Evolutionary conservation across 495 filamentous ascomycete species (phyloP).

Genomic region (Aspergillus sparsus): DNA sequence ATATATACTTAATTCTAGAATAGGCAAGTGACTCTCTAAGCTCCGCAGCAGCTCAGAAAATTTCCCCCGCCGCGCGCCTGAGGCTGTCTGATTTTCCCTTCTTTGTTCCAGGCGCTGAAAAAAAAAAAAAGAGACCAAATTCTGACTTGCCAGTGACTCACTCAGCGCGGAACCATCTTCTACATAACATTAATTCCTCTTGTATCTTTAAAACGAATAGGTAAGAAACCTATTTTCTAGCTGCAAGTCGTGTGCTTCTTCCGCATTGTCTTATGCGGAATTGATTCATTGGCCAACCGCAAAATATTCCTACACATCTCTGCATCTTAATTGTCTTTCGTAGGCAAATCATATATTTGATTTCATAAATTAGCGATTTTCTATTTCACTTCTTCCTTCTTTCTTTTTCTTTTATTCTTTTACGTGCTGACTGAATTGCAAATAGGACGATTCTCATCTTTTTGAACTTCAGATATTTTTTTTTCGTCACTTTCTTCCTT

Average conservation of each 20-base stretch:
- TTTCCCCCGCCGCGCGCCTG: conserved; percentile 37
- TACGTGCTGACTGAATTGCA: conserved; percentile 14
- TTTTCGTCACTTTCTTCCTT: neutral
- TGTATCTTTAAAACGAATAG: neutral
- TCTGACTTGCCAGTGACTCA: conserved; percentile 2
- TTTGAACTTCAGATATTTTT: neutral
- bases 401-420: too few relatives aligned
- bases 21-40: conserved; percentile 20
- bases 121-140: conserved; percentile 6
- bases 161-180: neutral
- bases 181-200: neutral
- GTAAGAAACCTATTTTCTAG: conserved; percentile 2
- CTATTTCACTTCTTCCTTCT: too few relatives aligned
- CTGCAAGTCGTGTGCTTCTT: neutral
- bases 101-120: conserved; percentile 4
- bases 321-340: neutral
- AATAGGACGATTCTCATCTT: neutral
- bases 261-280: neutral
- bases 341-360: neutral
- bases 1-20: neutral
- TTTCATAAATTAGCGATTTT: neutral
- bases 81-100: conserved; percentile 9
- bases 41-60: conserved; percentile 38
- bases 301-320: neutral
- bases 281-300: conserved; percentile 5